phyloP scores from a whole-genome alignment of 2,329 filamentous ascomycete species.

The Botrytis deweyae region DNA sequence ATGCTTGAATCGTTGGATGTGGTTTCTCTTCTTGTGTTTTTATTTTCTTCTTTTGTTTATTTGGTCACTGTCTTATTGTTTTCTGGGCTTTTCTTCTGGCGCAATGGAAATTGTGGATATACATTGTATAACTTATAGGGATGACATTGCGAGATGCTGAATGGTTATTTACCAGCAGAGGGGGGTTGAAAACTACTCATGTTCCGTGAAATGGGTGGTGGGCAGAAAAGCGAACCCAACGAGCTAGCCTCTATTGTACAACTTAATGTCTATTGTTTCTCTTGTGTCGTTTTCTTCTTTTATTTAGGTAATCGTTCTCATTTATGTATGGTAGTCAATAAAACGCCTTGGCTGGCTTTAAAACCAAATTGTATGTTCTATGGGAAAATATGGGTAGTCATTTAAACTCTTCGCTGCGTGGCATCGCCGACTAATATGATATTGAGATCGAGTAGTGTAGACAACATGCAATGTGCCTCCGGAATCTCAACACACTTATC shows the following conservation, averaged over 20 bases:
- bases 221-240: background rate
- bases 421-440: background rate
- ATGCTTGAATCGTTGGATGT: background rate
- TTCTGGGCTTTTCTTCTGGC: background rate
- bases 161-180: background rate
- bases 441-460: background rate
- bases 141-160: background rate
- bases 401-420: background rate
- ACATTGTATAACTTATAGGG: background rate
- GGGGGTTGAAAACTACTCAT: background rate
- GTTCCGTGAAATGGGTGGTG: background rate
- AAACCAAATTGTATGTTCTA: background rate
- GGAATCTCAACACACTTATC: background rate
- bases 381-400: background rate
- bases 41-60: background rate
- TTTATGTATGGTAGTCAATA: background rate
- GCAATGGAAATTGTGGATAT: background rate
- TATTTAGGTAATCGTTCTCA: background rate
- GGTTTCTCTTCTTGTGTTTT: background rate
- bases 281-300: background rate
- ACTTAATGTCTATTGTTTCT: background rate
- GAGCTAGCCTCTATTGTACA: background rate
- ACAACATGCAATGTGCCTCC: background rate
- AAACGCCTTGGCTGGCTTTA: background rate
- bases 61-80: background rate